A percentile compares a stretch with the other conserved stretches of the same genome.
Evolutionary conservation across 2,329 filamentous ascomycete genomes (phyloP).

Genomic region (Leptosphaerulina australis): DNA sequence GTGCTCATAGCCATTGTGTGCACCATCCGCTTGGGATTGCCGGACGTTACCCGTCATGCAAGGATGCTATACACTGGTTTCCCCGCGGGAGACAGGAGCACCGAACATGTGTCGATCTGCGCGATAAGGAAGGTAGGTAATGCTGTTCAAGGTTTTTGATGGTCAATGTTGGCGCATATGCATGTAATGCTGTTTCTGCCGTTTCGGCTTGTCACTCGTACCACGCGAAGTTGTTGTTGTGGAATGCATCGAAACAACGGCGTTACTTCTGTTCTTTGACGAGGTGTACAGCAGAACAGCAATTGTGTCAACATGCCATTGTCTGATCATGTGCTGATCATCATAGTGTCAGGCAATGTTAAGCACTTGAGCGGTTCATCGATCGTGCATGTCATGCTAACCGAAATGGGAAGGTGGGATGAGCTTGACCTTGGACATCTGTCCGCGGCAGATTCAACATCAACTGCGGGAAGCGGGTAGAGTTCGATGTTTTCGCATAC

Average conservation of each 20-base stretch:
- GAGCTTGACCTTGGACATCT: slow-evolving; percentile 4
- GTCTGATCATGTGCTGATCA: background rate
- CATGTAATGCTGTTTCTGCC: slow-evolving; percentile 1
- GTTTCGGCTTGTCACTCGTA: slow-evolving; percentile 7
- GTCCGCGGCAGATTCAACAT: slow-evolving; percentile 19
- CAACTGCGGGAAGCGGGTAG: slow-evolving; percentile 19
- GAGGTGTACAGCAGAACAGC: background rate
- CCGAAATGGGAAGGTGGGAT: slow-evolving; percentile 29
- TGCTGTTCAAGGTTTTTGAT: slow-evolving; percentile 4
- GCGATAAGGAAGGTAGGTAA: slow-evolving; percentile 22
- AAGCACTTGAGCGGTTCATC: slow-evolving; percentile 8
- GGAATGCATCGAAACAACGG: slow-evolving; percentile 9
- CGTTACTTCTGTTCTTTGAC: slow-evolving; percentile 1
- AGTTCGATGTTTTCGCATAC: slow-evolving; percentile 21
- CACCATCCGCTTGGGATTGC: slow-evolving; percentile 15
- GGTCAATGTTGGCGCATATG: slow-evolving; percentile 6
- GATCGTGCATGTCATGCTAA: slow-evolving; percentile 11
- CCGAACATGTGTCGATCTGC: slow-evolving; percentile 22
- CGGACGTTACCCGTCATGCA: slow-evolving; percentile 21
- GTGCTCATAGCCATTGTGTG: slow-evolving; percentile 4
- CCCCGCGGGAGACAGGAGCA: slow-evolving; percentile 18
- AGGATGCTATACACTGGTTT: slow-evolving; percentile 9
- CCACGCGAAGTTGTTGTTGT: slow-evolving; percentile 8
- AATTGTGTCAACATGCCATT: background rate
- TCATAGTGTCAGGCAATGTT: slow-evolving; percentile 2